Evolutionary conservation across 75 land plant genomes (phyloP), one percentile per base, ranked within the genome.

Genomic region (Selaginella tamariscina): DNA sequence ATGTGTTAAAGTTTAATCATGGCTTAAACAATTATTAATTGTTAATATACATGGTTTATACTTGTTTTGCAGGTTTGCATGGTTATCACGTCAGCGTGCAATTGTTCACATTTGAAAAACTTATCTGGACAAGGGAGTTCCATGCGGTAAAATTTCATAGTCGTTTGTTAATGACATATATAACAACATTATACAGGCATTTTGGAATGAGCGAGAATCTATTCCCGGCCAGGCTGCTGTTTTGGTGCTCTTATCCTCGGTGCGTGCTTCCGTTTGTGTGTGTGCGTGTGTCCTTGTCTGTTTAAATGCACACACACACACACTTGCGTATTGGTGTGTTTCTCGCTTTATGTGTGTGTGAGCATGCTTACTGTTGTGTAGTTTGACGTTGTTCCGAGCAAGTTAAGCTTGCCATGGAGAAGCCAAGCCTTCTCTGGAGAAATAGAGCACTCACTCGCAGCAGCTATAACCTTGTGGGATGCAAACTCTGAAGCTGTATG

Each of bases 71-170:
- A n/a, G n/a, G 49, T 5, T 39, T 39, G 49, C 49, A 39, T 5
- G 49, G 49, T 39, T 39, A 39, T 39, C 49, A 39, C 49, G 49
- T 39, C 49, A 39, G 49, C 49, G 49, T 39, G 15, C 49, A 39
- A 39, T 39, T 39, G 15, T 15, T 5, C 49, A 39, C 49, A 5
- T 39, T 39, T 15, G 49, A 39, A 5, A 5, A 39, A 5, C 49
- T 39, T 15, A 39, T 39, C 15, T 39, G 49, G 49, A 39, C 49
- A 39, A 5, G 49, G 15, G 15, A 39, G 11, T 39, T 39, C 49
- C 49, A 39, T 15, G 49, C 11, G 49, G 49, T 39, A 39, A 39
- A 5, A 15, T 15, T 5, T 15, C 15, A 5, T 5, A 5, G 49
- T 39, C 15, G 49, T 39, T 15, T 39, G 49, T 15, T 15, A 15